Conservation (phyloP, 495 filamentous ascomycete species). For the Penicillium arizonense region DNA sequence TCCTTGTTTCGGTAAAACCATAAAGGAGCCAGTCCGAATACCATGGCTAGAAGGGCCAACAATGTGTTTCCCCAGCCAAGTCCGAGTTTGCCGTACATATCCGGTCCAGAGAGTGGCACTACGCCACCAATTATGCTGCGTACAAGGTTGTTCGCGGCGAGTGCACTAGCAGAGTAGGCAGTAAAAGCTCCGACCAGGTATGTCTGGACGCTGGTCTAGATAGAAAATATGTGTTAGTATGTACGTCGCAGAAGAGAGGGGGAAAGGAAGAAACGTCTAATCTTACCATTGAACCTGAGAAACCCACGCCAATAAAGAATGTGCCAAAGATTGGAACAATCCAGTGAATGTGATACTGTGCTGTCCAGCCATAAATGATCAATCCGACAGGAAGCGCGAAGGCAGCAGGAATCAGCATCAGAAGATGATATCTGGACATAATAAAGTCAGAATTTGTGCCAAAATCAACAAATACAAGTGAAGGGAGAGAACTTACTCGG, state of each 20-base stretch:
- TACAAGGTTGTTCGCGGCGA: constrained; percentile 68
- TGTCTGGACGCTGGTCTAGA: constrained; percentile 51
- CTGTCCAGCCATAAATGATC: constrained; percentile 59
- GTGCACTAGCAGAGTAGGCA: constrained; percentile 58
- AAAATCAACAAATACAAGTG: neutral
- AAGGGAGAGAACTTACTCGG: constrained; percentile 30
- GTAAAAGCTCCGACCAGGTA: constrained; percentile 55
- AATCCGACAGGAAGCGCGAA: constrained; percentile 50
- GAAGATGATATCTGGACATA: constrained; percentile 40
- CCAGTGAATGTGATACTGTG: constrained; percentile 53
- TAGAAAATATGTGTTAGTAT: constrained; percentile 47
- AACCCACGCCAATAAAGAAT: constrained; percentile 15
- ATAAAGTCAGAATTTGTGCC: no score
- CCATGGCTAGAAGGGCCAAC: constrained; percentile 56
- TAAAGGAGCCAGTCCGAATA: constrained; percentile 24
- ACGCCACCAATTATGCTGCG: constrained; percentile 53
- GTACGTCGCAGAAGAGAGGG: constrained; percentile 24
- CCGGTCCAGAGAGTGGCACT: constrained; percentile 41
- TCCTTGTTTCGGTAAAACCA: constrained; percentile 10
- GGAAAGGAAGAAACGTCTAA: neutral
- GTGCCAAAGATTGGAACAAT: constrained; percentile 40
- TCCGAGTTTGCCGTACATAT: constrained; percentile 56
- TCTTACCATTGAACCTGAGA: neutral
- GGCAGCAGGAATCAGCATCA: constrained; percentile 43
- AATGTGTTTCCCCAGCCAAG: constrained; percentile 62